phyloP scores from a whole-genome alignment of 1,284 basidiomycete species.

The Tremellales sp. region DNA sequence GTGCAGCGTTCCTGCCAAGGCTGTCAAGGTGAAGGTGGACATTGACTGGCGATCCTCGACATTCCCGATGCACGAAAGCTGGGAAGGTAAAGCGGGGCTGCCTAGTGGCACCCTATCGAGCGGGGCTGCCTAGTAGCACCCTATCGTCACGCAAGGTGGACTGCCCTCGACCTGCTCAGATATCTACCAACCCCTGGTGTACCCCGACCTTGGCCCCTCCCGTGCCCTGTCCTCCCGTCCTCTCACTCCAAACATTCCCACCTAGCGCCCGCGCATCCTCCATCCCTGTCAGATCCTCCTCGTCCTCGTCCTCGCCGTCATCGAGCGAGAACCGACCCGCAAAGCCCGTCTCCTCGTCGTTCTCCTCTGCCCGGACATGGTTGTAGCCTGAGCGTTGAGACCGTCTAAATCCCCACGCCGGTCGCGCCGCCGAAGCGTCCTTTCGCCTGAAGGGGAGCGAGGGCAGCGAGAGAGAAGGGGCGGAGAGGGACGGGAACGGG shows the following conservation, averaged over 20 bases:
- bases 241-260: slow-evolving; percentile 7
- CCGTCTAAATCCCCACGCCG: slow-evolving; percentile 32
- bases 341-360: slow-evolving; percentile 57
- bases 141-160: not conserved
- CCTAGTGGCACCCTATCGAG: no score
- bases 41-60: no score
- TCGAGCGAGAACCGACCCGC: slow-evolving; percentile 45
- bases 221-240: slow-evolving; percentile 10
- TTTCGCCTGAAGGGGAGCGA: not conserved
- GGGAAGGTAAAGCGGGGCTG: no score
- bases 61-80: no score
- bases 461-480: slow-evolving; percentile 15
- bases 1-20: no score
- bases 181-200: slow-evolving; percentile 38
- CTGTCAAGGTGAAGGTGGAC: no score
- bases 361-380: slow-evolving; percentile 37
- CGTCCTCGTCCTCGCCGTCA: slow-evolving; percentile 39
- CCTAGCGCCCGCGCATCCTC: slow-evolving; percentile 20
- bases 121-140: no score
- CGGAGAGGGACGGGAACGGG: slow-evolving; percentile 25
- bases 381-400: slow-evolving; percentile 32
- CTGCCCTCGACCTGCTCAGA: slow-evolving; percentile 9
- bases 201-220: slow-evolving; percentile 20
- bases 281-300: slow-evolving; percentile 20
- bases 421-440: slow-evolving; percentile 2